A percentile compares a stretch with the other conserved stretches of the same genome.
These are phyloP conservation scores for Paraconiothyrium brasiliense DNA, from an alignment of 2,329 filamentous ascomycete species.

Conservation along the genomic window DNA sequence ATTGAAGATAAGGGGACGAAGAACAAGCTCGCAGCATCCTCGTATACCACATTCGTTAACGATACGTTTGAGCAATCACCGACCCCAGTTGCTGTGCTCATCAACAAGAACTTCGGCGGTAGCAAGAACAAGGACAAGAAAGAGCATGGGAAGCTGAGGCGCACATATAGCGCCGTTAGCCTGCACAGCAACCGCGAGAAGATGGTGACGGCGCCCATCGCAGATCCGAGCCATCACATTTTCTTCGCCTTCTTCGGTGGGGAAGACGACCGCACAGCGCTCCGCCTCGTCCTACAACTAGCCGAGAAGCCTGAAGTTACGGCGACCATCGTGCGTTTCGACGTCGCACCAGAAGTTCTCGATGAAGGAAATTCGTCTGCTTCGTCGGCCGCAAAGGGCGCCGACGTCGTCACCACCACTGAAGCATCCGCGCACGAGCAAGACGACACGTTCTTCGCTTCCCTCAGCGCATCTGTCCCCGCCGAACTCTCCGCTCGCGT, in stretches of 20 bases:
- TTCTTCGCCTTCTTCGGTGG: slow-evolving; percentile 90
- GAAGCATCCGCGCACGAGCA: slow-evolving; percentile 45
- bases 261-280: slow-evolving; percentile 79
- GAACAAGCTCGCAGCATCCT: slow-evolving; percentile 67
- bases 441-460: slow-evolving; percentile 65
- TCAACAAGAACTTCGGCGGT: slow-evolving; percentile 75
- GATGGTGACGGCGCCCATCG: slow-evolving; percentile 63
- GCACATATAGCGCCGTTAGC: slow-evolving; percentile 44
- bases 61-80: slow-evolving; percentile 69
- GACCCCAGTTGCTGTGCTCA: slow-evolving; percentile 79
- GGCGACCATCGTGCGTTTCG: slow-evolving; percentile 75
- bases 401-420: slow-evolving; percentile 24
- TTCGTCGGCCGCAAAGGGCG: slow-evolving; percentile 29
- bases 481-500: slow-evolving; percentile 62
- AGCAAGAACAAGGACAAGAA: slow-evolving; percentile 47
- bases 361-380: slow-evolving; percentile 20
- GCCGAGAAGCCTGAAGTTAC: slow-evolving; percentile 81
- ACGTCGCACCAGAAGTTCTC: slow-evolving; percentile 39
- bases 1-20: slow-evolving; percentile 60
- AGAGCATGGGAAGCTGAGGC: slow-evolving; percentile 33
- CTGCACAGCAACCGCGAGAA: slow-evolving; percentile 68
- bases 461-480: slow-evolving; percentile 65
- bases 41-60: slow-evolving; percentile 79
- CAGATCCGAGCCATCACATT: slow-evolving; percentile 79
- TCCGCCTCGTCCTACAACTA: slow-evolving; percentile 84